These are phyloP conservation scores for Marasmius oreades DNA, from an alignment of 1,284 basidiomycete genomes.

Conservation along the genomic window DNA sequence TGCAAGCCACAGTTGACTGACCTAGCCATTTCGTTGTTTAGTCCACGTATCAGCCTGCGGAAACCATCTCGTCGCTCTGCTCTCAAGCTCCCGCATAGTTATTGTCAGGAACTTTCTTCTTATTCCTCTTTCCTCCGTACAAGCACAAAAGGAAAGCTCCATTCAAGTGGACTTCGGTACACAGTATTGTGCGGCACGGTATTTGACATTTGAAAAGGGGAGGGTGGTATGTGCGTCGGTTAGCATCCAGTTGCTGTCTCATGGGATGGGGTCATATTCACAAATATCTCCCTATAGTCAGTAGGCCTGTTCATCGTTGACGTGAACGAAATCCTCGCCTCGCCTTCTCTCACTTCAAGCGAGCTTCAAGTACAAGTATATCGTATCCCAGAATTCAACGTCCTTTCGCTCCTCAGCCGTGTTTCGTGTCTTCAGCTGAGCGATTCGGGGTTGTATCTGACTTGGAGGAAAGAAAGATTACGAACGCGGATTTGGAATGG, in stretches of 20 bases:
- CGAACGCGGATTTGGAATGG: neutral
- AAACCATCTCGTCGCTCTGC: conserved; percentile 47
- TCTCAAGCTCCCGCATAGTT: conserved; percentile 40
- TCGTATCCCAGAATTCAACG: conserved; percentile 35
- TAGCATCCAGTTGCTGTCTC: neutral
- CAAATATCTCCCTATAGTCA: conserved; percentile 28
- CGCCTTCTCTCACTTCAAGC: conserved; percentile 13
- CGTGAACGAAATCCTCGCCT: neutral
- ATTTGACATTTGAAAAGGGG: conserved; percentile 52
- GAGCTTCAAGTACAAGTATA: conserved; percentile 26
- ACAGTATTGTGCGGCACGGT: conserved; percentile 32
- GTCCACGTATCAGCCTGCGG: conserved; percentile 62
- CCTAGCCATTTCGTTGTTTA: conserved; percentile 21
- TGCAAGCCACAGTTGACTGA: conserved; percentile 3
- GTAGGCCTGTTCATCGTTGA: conserved; percentile 45
- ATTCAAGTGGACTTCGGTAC: conserved; percentile 42
- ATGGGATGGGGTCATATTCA: neutral
- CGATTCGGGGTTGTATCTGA: conserved; percentile 46
- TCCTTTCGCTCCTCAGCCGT: conserved; percentile 27
- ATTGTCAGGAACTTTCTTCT: conserved; percentile 52
- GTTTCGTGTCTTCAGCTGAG: conserved; percentile 59
- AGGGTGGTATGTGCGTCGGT: conserved; percentile 32
- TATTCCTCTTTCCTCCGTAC: conserved; percentile 24
- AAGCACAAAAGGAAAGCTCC: conserved; percentile 26
- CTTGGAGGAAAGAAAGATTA: conserved; percentile 34